Conservation (phyloP, 169 alveolate species). For the Eimeria necatrix region DNA sequence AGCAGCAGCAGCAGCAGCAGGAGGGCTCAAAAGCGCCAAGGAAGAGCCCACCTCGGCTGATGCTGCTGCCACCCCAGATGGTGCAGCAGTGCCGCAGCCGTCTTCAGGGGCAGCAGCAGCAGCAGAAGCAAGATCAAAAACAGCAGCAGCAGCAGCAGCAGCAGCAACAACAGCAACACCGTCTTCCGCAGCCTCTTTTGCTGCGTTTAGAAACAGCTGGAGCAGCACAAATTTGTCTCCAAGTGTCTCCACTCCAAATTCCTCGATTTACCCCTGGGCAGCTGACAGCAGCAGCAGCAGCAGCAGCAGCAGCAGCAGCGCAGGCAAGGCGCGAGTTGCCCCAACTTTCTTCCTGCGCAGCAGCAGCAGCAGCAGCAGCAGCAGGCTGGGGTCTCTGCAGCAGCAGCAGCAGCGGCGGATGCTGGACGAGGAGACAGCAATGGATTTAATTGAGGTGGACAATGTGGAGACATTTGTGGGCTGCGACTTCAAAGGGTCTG, state of each 20-base stretch:
- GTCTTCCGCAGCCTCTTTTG: no score
- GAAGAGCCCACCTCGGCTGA: neutral
- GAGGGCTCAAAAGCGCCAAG: no score
- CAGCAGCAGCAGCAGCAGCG: neutral
- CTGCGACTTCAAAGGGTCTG: neutral
- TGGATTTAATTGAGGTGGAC: neutral
- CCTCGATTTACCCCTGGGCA: no score
- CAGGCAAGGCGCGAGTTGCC: no score
- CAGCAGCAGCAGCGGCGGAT: conserved; percentile 14
- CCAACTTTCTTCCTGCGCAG: no score
- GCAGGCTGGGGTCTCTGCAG: neutral
- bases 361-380: conserved; percentile 11
- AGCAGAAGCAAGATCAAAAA: neutral
- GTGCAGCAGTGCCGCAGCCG: neutral
- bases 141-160: conserved; percentile 21
- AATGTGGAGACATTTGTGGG: conserved; percentile 2
- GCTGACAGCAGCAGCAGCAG: neutral
- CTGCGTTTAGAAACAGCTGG: no score
- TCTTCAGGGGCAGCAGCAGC: neutral
- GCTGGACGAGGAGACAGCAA: neutral
- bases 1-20: conserved; percentile 7
- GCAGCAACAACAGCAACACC: no score
- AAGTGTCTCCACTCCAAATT: no score
- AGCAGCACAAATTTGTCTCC: no score
- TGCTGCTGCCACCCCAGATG: neutral